phyloP scores from a whole-genome alignment of 1,284 basidiomycete species.

The Sphaerobolus stellatus region DNA sequence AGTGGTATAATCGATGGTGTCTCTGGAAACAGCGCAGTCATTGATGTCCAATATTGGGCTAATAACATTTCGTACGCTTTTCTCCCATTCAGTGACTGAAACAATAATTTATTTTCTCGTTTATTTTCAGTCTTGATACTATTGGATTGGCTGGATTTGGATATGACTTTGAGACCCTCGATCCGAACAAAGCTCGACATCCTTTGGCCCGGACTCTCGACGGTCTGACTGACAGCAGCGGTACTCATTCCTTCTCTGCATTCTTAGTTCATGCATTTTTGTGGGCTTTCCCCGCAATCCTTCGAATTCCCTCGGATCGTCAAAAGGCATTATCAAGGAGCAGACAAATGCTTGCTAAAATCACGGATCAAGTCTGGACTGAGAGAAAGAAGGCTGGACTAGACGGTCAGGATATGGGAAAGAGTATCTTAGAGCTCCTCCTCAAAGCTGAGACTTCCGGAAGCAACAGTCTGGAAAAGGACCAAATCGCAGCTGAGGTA shows the following conservation, averaged over 20 bases:
- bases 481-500: slow-evolving; percentile 17
- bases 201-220: slow-evolving; percentile 16
- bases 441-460: slow-evolving; percentile 9
- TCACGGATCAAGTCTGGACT: slow-evolving; percentile 12
- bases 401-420: slow-evolving; percentile 12
- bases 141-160: slow-evolving; percentile 22
- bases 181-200: slow-evolving; percentile 5
- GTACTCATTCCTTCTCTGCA: slow-evolving; percentile 15
- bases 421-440: slow-evolving; percentile 16
- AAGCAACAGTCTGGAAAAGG: slow-evolving; percentile 6
- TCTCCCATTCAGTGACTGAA: not conserved
- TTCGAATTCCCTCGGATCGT: slow-evolving; percentile 15
- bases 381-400: slow-evolving; percentile 3
- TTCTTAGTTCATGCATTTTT: slow-evolving; percentile 15
- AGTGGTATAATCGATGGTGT: slow-evolving; percentile 7
- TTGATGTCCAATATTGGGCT: slow-evolving; percentile 21
- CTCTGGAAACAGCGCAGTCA: slow-evolving; percentile 1
- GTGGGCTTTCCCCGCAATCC: slow-evolving; percentile 14
- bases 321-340: slow-evolving; percentile 12
- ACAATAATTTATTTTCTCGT: not conserved
- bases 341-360: slow-evolving; percentile 8
- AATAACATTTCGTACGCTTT: slow-evolving; percentile 16
- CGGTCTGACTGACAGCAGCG: slow-evolving; percentile 16
- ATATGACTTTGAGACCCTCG: slow-evolving; percentile 18
- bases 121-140: slow-evolving; percentile 16